Evolutionary conservation across 345 rosid genomes (phyloP).

Genomic region (thale cress (Arabidopsis thaliana)): DNA sequence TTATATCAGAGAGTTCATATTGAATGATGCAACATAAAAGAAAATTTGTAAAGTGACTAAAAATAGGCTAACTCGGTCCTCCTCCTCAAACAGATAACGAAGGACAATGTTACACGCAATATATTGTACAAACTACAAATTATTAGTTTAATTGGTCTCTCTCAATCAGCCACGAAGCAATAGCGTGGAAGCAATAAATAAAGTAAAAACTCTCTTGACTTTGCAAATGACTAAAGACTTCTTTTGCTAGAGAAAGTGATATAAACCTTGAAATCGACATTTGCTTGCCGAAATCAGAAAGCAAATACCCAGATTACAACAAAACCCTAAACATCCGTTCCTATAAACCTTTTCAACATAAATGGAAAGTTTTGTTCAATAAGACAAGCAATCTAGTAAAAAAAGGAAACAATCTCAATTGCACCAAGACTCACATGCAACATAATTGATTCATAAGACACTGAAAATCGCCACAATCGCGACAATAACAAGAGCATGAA

Average conservation of each 20-base stretch:
- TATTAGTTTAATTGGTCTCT: constrained; percentile 23
- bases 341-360: neutral
- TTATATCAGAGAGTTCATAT: neutral
- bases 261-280: neutral
- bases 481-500: neutral
- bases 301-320: constrained; percentile 1
- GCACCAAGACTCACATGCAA: neutral
- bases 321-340: constrained; percentile 3
- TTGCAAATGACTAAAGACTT: constrained; percentile 26
- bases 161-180: constrained; percentile 16
- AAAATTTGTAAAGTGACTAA: constrained; percentile 1
- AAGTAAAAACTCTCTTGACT: neutral
- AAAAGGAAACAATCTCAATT: constrained; percentile 26
- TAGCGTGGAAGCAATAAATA: constrained; percentile 30
- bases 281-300: neutral
- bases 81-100: constrained; percentile 24
- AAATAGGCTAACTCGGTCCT: constrained; percentile 21
- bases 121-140: neutral
- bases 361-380: constrained; percentile 11
- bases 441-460: neutral
- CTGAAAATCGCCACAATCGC: neutral
- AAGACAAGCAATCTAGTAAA: neutral
- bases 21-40: neutral
- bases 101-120: constrained; percentile 24
- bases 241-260: neutral